Evolutionary conservation across 2,329 filamentous ascomycete species (phyloP).

Genomic region (Saccharata proteae): DNA sequence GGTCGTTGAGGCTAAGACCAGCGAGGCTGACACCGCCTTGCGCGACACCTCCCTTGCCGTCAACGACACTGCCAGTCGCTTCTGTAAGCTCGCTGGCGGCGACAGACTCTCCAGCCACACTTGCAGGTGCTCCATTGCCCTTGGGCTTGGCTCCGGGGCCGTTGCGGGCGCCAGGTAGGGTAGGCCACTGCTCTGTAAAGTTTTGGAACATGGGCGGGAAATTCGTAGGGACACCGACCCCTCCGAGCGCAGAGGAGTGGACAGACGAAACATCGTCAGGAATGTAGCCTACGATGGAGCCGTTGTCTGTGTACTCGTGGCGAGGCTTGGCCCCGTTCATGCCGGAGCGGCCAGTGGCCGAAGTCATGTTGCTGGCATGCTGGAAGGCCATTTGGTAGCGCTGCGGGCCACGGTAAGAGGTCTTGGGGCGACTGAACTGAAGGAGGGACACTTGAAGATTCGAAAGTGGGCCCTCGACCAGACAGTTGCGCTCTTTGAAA

Average conservation of each 20-base stretch:
- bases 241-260: slow-evolving; percentile 81
- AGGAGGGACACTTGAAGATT: slow-evolving; percentile 93
- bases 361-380: slow-evolving; percentile 48
- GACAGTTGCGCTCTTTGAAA: slow-evolving; percentile 92
- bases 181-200: slow-evolving; percentile 85
- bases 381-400: slow-evolving; percentile 73
- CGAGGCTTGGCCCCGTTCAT: slow-evolving; percentile 37
- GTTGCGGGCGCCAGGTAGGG: slow-evolving; percentile 59
- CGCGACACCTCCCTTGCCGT: slow-evolving; percentile 54
- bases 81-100: slow-evolving; percentile 86
- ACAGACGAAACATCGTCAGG: slow-evolving; percentile 95
- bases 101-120: slow-evolving; percentile 82
- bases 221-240: slow-evolving; percentile 65
- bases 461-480: slow-evolving; percentile 88
- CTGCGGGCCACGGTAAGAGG: slow-evolving; percentile 79
- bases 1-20: slow-evolving; percentile 63
- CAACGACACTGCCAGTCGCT: slow-evolving; percentile 64
- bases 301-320: slow-evolving; percentile 55
- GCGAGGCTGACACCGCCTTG: slow-evolving; percentile 83
- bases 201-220: slow-evolving; percentile 94
- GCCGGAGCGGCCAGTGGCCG: slow-evolving; percentile 26
- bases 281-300: slow-evolving; percentile 89
- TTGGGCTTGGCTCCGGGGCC: slow-evolving; percentile 52
- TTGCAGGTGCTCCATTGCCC: slow-evolving; percentile 45
- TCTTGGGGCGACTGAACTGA: slow-evolving; percentile 89